phyloP scores from a whole-genome alignment of 225 moss, liverwort and hornwort species.

The Physcomitrellopsis africana region DNA sequence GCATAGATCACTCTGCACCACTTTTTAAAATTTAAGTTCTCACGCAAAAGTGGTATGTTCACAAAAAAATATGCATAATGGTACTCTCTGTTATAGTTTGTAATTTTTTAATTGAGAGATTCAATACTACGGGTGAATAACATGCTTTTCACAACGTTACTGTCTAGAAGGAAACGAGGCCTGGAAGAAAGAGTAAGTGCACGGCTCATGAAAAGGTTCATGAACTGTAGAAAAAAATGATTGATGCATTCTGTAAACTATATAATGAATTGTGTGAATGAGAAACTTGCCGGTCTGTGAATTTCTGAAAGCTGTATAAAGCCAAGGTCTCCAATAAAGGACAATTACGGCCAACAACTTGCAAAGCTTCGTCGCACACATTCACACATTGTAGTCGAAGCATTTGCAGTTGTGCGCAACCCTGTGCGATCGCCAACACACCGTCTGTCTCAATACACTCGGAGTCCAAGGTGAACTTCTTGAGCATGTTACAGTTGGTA shows the following conservation, averaged over 20 bases:
- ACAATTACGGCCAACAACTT: slow-evolving; percentile 69
- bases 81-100: background rate
- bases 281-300: slow-evolving; percentile 53
- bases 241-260: background rate
- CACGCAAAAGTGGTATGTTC: background rate
- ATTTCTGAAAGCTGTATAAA: slow-evolving; percentile 77
- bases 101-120: background rate
- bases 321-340: slow-evolving; percentile 62
- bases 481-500: slow-evolving; percentile 51
- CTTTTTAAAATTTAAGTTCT: slow-evolving; percentile 6
- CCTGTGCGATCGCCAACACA: slow-evolving; percentile 70
- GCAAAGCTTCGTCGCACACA: slow-evolving; percentile 76
- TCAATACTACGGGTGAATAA: background rate
- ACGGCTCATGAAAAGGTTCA: background rate
- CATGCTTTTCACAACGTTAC: too few relatives aligned
- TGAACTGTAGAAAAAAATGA: background rate
- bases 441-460: slow-evolving; percentile 69
- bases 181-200: background rate
- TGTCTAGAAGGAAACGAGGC: background rate
- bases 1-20: background rate
- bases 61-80: background rate
- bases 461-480: slow-evolving; percentile 70
- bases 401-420: slow-evolving; percentile 58
- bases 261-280: background rate
- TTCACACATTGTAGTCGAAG: slow-evolving; percentile 70